Base-by-base conservation (phyloP, 2,329 filamentous ascomycete species). In the Cryoendolithus antarcticus region DNA sequence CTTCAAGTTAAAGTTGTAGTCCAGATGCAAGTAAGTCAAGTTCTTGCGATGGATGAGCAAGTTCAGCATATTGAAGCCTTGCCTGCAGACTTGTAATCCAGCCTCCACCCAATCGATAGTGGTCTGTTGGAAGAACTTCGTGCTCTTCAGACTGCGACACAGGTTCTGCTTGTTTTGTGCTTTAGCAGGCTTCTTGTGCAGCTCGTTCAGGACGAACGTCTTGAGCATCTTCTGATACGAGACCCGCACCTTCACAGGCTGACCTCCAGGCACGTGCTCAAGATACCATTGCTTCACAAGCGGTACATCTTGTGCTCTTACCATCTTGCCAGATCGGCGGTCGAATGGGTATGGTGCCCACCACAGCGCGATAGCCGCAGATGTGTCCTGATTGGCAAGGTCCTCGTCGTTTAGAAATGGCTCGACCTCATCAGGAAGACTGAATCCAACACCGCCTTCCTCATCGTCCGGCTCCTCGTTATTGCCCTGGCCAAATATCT, bases 41-140 rank as follows among this genome's bases (percentile, higher is more conserved):
- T 98, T 98, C 71, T 98, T 98, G 54, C 91, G 82, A 59, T 98
- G 91, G 50, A 98, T 98, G 50, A 98, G 70, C 38, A 98, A 70
- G 55, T 98, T 98, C 43, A 98, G 70, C 89, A 98, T 98, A 65
- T 98, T 98, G 71, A 95, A 98, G 40, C 91, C 91, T 60, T 98
- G 91, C 37, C 91, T 79, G 61, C 91, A 98, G 45, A 98, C 91
- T 65, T 98, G 93, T 56, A 98, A 72, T 66, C 93, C 91, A 52
- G 93, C 91, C 66, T 98, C 91, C 32, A 98, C 91, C 91, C 91
- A 98, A 60, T 98, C 91, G 47, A 98, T 96, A 6, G 86, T 94
- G 3, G 91, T 98, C 63, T 96, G 91, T 63, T 98, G 93, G 72
- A 98, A 98, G 67, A 98, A 98, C 57, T 98, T 98, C 35, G 91